phyloP scores from a whole-genome alignment of 345 rosid species.

The Nasturtium officinale region DNA sequence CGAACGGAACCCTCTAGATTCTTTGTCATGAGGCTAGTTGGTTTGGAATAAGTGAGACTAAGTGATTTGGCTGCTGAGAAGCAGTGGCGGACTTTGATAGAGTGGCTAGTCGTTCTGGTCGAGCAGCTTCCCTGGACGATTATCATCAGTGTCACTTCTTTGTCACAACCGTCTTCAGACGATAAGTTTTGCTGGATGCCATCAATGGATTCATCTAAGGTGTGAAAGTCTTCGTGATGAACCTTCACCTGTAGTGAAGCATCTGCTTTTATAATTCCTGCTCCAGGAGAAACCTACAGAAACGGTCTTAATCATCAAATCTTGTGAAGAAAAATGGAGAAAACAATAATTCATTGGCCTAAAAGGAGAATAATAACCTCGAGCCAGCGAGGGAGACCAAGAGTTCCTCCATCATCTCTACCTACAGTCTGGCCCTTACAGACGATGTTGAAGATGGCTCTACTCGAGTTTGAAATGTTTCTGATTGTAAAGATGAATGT shows the following conservation, averaged over 20 bases:
- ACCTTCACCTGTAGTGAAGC: constrained; percentile 63
- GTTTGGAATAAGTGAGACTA: constrained; percentile 45
- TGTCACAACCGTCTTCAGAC: constrained; percentile 74
- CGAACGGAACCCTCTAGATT: constrained; percentile 41
- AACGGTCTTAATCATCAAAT: neutral
- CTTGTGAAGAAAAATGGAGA: neutral
- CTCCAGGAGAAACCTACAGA: constrained; percentile 74
- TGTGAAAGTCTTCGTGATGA: constrained; percentile 73
- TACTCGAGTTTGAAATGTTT: constrained; percentile 57
- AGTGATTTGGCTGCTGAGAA: constrained; percentile 61
- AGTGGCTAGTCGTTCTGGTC: constrained; percentile 56
- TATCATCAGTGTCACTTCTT: constrained; percentile 65
- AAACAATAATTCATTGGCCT: neutral
- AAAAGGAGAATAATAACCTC: constrained; percentile 59
- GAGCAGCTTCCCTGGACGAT: constrained; percentile 68
- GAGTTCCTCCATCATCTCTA: constrained; percentile 67
- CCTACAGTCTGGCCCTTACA: constrained; percentile 63
- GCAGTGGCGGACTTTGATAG: constrained; percentile 63
- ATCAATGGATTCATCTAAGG: constrained; percentile 68
- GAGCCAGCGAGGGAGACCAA: constrained; percentile 92
- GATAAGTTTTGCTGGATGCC: constrained; percentile 78
- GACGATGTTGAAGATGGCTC: constrained; percentile 60
- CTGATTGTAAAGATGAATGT: constrained; percentile 62
- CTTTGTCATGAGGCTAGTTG: constrained; percentile 44
- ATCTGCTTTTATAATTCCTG: constrained; percentile 76